A percentile compares a stretch with the other conserved stretches of the same genome.
These are phyloP conservation scores for Effrenium voratum DNA, from an alignment of 73 alveolate genomes.

Conservation along the genomic window DNA sequence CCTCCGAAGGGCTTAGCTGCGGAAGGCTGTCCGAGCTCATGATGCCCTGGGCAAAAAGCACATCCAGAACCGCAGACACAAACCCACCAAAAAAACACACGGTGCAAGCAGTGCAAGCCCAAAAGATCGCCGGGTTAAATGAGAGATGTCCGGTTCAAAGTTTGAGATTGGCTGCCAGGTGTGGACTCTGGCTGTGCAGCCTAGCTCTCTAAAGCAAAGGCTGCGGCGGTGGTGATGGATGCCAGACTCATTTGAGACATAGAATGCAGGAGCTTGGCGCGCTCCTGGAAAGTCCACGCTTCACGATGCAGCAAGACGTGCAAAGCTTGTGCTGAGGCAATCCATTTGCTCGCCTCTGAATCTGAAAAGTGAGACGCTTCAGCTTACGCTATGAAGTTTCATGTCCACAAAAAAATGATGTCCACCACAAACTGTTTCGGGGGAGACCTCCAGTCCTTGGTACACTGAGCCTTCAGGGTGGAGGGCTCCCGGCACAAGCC, in stretches of 20 bases:
- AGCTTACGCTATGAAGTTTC: not conserved
- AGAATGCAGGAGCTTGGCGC: constrained; percentile 66
- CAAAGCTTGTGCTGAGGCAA: not conserved
- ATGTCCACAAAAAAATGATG: not conserved
- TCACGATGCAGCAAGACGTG: not conserved
- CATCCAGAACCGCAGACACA: too few relatives aligned
- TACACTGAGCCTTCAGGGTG: constrained; percentile 18
- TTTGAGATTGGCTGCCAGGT: too few relatives aligned
- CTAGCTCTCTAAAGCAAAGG: too few relatives aligned
- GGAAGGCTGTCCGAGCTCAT: constrained; percentile 87
- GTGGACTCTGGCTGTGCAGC: too few relatives aligned
- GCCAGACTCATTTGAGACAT: constrained; percentile 83
- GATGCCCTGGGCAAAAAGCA: constrained; percentile 38
- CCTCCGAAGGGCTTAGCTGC: too few relatives aligned
- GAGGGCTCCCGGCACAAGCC: constrained; percentile 73
- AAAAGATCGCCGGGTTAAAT: too few relatives aligned
- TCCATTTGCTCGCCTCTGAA: not conserved
- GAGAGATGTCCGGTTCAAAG: too few relatives aligned
- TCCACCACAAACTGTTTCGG: not conserved
- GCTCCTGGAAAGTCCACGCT: not conserved
- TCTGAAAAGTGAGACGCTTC: not conserved
- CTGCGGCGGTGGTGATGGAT: constrained; percentile 43
- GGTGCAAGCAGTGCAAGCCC: too few relatives aligned
- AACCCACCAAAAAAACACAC: too few relatives aligned
- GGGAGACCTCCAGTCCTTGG: constrained; percentile 11